Evolutionary conservation across 2,329 filamentous ascomycete genomes (phyloP).

Genomic region (Lachnellula cervina): DNA sequence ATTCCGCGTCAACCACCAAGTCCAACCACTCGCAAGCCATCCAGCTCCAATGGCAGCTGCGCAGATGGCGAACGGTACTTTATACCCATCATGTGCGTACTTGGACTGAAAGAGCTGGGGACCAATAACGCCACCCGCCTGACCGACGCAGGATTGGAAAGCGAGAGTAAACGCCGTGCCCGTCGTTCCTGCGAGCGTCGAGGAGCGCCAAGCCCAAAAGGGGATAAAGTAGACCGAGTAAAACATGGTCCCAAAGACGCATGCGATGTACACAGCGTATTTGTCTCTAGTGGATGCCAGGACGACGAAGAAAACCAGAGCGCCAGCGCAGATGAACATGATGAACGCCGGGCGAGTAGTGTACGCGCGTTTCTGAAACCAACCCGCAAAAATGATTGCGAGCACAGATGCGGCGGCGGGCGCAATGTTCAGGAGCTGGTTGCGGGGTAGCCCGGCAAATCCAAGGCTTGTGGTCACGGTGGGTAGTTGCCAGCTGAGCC

Average conservation of each 20-base stretch:
- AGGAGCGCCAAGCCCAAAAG: constrained; percentile 42
- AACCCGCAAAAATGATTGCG: constrained; percentile 36
- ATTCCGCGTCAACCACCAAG: constrained; percentile 39
- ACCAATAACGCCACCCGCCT: constrained; percentile 42
- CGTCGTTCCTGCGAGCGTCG: constrained; percentile 38
- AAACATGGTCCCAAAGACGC: constrained; percentile 40
- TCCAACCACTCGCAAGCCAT: constrained; percentile 36
- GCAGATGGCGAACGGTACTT: constrained; percentile 35
- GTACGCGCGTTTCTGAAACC: constrained; percentile 37
- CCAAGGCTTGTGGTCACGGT: constrained; percentile 39
- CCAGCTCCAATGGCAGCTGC: constrained; percentile 33
- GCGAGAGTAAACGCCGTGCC: constrained; percentile 42
- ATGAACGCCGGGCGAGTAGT: constrained; percentile 38
- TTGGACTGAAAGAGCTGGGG: constrained; percentile 40
- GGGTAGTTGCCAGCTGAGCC: constrained; percentile 38
- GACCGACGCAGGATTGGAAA: constrained; percentile 39
- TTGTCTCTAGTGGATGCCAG: constrained; percentile 37
- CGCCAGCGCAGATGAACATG: constrained; percentile 37
- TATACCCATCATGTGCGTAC: constrained; percentile 39
- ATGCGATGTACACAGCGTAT: constrained; percentile 39
- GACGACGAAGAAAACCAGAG: constrained; percentile 40
- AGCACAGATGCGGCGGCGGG: constrained; percentile 39
- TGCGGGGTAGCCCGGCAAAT: constrained; percentile 38
- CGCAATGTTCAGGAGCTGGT: constrained; percentile 43
- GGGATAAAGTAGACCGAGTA: constrained; percentile 41